A percentile compares a stretch with the other conserved stretches of the same genome.
Conservation (phyloP, 2,329 filamentous ascomycete species). For the Aureobasidium sp. region DNA sequence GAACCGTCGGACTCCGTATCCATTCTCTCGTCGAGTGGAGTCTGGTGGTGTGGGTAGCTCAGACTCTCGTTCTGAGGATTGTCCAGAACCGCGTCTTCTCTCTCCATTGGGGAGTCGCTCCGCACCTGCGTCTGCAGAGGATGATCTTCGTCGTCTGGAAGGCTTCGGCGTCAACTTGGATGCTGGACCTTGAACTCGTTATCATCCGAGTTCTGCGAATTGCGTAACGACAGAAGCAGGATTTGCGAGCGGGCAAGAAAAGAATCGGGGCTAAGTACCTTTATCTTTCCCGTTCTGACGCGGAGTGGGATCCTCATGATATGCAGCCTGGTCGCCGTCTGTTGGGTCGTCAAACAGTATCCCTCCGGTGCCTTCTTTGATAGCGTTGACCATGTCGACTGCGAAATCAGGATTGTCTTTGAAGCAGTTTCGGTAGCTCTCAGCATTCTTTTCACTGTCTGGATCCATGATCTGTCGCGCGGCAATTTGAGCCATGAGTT, state of each 20-base stretch:
- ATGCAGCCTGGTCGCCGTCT: slow-evolving; percentile 38
- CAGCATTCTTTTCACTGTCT: slow-evolving; percentile 42
- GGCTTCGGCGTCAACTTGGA: slow-evolving; percentile 16
- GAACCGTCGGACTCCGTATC: slow-evolving; percentile 15
- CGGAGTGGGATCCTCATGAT: slow-evolving; percentile 43
- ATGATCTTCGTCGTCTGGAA: slow-evolving; percentile 13
- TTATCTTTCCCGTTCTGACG: slow-evolving; percentile 28
- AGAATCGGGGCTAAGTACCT: slow-evolving; percentile 14
- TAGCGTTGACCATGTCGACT: slow-evolving; percentile 47
- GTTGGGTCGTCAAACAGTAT: slow-evolving; percentile 49
- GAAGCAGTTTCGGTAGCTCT: slow-evolving; percentile 46
- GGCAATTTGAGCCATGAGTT: slow-evolving; percentile 47
- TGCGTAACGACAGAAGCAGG: neutral
- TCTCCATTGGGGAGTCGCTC: slow-evolving; percentile 12
- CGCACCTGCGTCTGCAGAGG: neutral
- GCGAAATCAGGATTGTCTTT: slow-evolving; percentile 45
- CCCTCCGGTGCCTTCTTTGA: slow-evolving; percentile 43
- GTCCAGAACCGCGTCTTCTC: neutral
- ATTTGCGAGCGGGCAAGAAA: neutral
- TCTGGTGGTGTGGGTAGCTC: slow-evolving; percentile 2
- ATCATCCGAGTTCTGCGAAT: slow-evolving; percentile 15
- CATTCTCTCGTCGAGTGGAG: slow-evolving; percentile 8
- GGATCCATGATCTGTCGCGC: slow-evolving; percentile 53
- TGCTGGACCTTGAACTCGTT: slow-evolving; percentile 17
- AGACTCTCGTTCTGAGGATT: slow-evolving; percentile 4